Percentiles rank a stretch among this genome's conserved stretches.
These are phyloP conservation scores for Phylloporus scabripes DNA, from an alignment of 768 basidiomycete genomes.

Conservation along the genomic window DNA sequence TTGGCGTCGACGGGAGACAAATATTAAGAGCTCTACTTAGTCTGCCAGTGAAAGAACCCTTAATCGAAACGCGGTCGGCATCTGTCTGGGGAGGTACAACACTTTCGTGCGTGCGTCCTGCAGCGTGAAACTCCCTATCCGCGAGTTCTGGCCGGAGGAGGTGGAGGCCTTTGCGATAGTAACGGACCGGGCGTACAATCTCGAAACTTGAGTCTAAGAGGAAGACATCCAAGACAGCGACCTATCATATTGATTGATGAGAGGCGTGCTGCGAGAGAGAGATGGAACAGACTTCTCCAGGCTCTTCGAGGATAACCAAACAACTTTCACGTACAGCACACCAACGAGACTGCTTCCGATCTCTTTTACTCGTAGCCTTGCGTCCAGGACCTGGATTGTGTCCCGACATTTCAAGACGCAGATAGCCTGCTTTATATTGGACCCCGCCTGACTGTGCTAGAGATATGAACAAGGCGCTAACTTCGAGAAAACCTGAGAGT, in stretches of 20 bases:
- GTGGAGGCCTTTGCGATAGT: slow-evolving; percentile 80
- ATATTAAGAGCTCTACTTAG: slow-evolving; percentile 44
- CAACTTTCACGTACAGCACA: slow-evolving; percentile 91
- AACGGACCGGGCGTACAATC: slow-evolving; percentile 85
- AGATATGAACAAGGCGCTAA: slow-evolving; percentile 79
- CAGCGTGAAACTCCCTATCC: slow-evolving; percentile 23
- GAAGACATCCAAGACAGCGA: slow-evolving; percentile 91
- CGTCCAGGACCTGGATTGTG: slow-evolving; percentile 57
- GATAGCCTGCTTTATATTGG: slow-evolving; percentile 88
- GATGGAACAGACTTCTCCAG: slow-evolving; percentile 62
- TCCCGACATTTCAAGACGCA: slow-evolving; percentile 53
- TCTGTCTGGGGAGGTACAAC: slow-evolving; percentile 21
- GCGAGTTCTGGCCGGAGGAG: slow-evolving; percentile 44
- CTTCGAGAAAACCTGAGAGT: slow-evolving; percentile 84
- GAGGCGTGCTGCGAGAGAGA: not conserved
- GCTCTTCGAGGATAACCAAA: slow-evolving; percentile 79
- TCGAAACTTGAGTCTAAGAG: slow-evolving; percentile 83
- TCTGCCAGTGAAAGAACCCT: slow-evolving; percentile 45
- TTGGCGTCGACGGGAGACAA: slow-evolving; percentile 18
- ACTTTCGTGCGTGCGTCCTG: slow-evolving; percentile 15
- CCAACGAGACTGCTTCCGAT: slow-evolving; percentile 72
- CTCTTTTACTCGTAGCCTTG: slow-evolving; percentile 54
- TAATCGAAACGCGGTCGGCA: slow-evolving; percentile 35
- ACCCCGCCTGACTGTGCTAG: slow-evolving; percentile 76
- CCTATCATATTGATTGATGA: slow-evolving; percentile 35